Base-by-base conservation (phyloP, 495 filamentous ascomycete species). In the Lichenothelia convexa region DNA sequence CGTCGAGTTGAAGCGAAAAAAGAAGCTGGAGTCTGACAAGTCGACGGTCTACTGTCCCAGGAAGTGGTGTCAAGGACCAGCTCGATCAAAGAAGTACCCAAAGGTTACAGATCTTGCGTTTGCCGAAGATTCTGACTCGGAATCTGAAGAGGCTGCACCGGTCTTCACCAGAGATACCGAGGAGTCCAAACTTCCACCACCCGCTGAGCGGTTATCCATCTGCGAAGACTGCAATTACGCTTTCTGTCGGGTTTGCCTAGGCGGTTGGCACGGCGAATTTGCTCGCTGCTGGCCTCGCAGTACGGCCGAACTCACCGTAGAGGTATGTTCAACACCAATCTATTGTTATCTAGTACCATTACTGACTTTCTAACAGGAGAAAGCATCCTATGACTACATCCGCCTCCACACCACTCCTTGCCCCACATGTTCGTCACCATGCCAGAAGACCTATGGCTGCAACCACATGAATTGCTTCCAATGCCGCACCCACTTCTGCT, bases 391-490 rank as follows among this genome's bases (percentile, higher is more conserved):
- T 36, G 75, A 87, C 27, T 97, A 86, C 49, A 60, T 97, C 41
- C 63, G 63, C 26, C 43, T 70, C 22, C 74, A 93, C 58, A 91
- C 87, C 0, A 80, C 82, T 0, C 71, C 74, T 7, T 97, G 89
- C 50, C 89, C 89, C n/a, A 85, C 80, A 3, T 97, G 89, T 54
- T 67, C 59, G n/a, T 71, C 77, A 1, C 81, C 80, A 0, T 75
- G 73, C 16, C 80, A 94, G 46, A 97, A 97, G 59, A 79, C 74
- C 9, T 73, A 81, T 46, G 89, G 89, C 21, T 97, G 89, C 70
- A 97, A 97, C 54, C 89, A 97, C 50, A 97, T 97, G 89, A 77
- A 73, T 12, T 97, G 89, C 53, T 83, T 78, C 55, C 74, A 78
- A 38, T 97, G 89, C 60, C 62, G 71, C 30, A 75, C 82, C 1